Evolutionary conservation across 495 filamentous ascomycete genomes (phyloP).

Genomic region (Podospora appendiculata): DNA sequence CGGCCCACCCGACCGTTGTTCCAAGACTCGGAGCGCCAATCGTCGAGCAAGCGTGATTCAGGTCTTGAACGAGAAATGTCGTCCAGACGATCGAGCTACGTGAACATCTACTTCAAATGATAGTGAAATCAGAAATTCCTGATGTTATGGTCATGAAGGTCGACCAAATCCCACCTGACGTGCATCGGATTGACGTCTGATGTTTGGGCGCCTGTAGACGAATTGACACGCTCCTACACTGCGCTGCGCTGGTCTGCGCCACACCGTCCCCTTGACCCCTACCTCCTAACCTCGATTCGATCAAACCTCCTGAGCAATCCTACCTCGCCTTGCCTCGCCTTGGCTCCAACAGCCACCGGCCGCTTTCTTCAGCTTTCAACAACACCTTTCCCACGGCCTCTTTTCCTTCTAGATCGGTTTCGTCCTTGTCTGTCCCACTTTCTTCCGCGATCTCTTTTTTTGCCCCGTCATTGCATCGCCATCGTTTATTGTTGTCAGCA

Average conservation of each 20-base stretch:
- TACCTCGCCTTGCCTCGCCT: neutral
- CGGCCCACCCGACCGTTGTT: too few relatives aligned
- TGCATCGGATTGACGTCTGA: neutral
- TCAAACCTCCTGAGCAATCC: slow-evolving; percentile 22
- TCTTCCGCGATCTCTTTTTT: neutral
- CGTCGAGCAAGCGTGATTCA: too few relatives aligned
- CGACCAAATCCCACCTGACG: neutral
- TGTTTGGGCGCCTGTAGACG: neutral
- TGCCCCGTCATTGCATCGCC: neutral
- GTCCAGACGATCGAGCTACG: too few relatives aligned
- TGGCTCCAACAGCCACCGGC: neutral
- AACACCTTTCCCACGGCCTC: neutral
- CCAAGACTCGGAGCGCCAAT: too few relatives aligned
- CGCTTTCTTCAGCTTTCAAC: neutral
- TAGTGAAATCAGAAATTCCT: too few relatives aligned
- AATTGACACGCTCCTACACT: neutral
- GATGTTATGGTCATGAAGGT: too few relatives aligned
- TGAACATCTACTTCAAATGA: too few relatives aligned
- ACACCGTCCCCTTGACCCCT: slow-evolving; percentile 4
- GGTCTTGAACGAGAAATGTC: too few relatives aligned
- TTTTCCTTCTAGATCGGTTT: neutral
- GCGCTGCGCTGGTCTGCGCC: slow-evolving; percentile 13
- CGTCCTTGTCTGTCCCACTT: neutral
- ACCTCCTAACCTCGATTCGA: slow-evolving; percentile 18
- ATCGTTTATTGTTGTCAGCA: neutral